Evolutionary conservation across 257 asterid genomes (phyloP), one percentile per base, ranked within the genome.

Genomic region (Perilla frutescens): DNA sequence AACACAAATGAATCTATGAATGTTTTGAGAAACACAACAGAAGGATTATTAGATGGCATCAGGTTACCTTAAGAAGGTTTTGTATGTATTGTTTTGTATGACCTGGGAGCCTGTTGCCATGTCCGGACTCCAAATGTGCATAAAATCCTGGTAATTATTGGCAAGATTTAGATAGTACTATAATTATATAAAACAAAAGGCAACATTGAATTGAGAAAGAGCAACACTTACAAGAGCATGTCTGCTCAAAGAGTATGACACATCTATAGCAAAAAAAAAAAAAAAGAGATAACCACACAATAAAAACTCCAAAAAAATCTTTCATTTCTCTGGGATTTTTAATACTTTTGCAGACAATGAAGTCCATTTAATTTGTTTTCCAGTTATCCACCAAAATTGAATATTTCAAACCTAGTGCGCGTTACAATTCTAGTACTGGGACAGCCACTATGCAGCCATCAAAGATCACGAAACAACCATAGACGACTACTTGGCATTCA

Each of bases 61-160:
- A 11, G 56, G 34, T 76, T 83, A 93, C 97, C 97, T 87, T 90
- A 37, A 94, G 96, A 70, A 94, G 99, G 66, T 77, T 67, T 75
- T 85, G 91, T 48, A 91, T 81, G 75, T 72, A 87, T 48, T 74
- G 80, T 87, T 90, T 94, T 43, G 88, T 75, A 57, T 31, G 66
- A 39, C 77, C 81, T 41, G 91, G 66, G 47, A 94, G 96, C 81
- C 85, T 84, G 59, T 79, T 78, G 55, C 99, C 99, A 74, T 81
- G 74, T 62, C 96, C 90, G 0, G 92, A 83, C 80, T 85, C 87
- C 84, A 94, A 79, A 78, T 78, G 86, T 12, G 85, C 68, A 50
- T 72, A 79, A 41, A 90, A 77, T 9, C 88, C 97, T 93, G 80
- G 55, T 29, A 45, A 78, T n/a, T n/a, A n/a, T n/a, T 20, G 40